Conservation (phyloP, 768 basidiomycete species). For the Rhodotorula paludigena region DNA sequence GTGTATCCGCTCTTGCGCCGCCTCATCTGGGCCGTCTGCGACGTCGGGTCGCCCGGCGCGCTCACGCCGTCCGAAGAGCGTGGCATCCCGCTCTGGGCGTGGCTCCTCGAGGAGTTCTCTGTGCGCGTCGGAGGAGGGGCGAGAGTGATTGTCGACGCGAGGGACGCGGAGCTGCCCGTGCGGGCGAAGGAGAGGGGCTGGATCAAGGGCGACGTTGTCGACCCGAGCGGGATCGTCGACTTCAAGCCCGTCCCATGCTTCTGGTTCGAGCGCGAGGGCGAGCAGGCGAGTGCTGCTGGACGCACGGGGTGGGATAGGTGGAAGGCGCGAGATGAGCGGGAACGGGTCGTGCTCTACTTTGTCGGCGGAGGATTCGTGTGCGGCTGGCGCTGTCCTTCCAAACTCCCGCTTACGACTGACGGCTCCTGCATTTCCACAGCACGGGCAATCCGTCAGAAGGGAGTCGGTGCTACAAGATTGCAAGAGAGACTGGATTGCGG, state of each 20-base stretch:
- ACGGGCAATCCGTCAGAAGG: slow-evolving; percentile 26
- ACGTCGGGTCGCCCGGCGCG: slow-evolving; percentile 13
- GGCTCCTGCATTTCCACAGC: neutral
- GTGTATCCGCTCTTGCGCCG: slow-evolving; percentile 35
- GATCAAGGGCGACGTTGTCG: slow-evolving; percentile 16
- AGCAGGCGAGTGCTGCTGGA: neutral
- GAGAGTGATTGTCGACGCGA: neutral
- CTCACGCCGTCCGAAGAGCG: slow-evolving; percentile 1
- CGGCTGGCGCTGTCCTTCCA: neutral
- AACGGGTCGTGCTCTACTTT: slow-evolving; percentile 33
- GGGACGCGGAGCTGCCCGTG: neutral
- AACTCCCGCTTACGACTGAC: neutral
- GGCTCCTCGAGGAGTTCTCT: slow-evolving; percentile 12
- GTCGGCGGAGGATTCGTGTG: slow-evolving; percentile 37
- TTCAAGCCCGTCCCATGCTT: slow-evolving; percentile 27
- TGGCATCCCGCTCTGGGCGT: slow-evolving; percentile 5
- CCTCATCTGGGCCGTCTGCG: slow-evolving; percentile 30
- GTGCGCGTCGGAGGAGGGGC: slow-evolving; percentile 11
- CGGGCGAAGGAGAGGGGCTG: slow-evolving; percentile 13
- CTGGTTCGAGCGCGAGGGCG: slow-evolving; percentile 31
- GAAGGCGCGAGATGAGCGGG: neutral
- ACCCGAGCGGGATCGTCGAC: slow-evolving; percentile 13
- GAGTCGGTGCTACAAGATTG: slow-evolving; percentile 25
- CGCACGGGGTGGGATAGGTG: neutral
- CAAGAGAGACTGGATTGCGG: slow-evolving; percentile 16